phyloP scores from a whole-genome alignment of 2,329 filamentous ascomycete species.

The Nothomitra cinnamomea region DNA sequence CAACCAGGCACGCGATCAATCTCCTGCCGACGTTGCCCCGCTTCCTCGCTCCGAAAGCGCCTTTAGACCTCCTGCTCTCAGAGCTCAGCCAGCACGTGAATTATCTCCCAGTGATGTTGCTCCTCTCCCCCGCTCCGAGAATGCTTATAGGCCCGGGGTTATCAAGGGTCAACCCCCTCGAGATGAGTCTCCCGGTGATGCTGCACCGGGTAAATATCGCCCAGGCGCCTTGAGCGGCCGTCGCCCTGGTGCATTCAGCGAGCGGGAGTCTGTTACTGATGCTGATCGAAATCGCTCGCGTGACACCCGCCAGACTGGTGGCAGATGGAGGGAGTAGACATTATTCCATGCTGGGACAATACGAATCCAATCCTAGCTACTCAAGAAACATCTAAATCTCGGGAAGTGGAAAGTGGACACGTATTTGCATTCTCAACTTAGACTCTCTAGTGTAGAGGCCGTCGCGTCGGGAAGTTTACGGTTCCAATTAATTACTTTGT shows the following conservation, averaged over 20 bases:
- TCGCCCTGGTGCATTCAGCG: background rate
- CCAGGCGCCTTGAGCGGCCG: constrained; percentile 6
- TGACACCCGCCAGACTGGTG: background rate
- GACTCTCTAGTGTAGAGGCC: background rate
- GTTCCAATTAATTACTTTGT: no score
- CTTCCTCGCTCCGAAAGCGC: constrained; percentile 1
- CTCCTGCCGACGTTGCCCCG: constrained; percentile 2
- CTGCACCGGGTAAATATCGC: constrained; percentile 4
- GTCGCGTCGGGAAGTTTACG: no score
- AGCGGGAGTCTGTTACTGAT: background rate
- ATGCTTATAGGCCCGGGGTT: background rate
- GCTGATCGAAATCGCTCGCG: background rate
- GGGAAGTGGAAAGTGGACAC: background rate
- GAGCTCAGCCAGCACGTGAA: background rate
- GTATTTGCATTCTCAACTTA: background rate
- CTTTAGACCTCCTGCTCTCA: background rate
- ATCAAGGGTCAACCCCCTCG: background rate
- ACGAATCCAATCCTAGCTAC: background rate
- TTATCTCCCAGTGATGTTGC: constrained; percentile 1
- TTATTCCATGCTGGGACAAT: background rate
- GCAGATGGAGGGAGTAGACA: constrained; percentile 1
- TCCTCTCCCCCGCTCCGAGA: background rate
- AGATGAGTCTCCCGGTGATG: constrained; percentile 3
- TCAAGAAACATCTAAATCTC: background rate
- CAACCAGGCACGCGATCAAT: constrained; percentile 2